Evolutionary conservation across 441 rosid species (phyloP), one percentile per base, ranked within the genome.

Genomic region (Jatropha multifida): DNA sequence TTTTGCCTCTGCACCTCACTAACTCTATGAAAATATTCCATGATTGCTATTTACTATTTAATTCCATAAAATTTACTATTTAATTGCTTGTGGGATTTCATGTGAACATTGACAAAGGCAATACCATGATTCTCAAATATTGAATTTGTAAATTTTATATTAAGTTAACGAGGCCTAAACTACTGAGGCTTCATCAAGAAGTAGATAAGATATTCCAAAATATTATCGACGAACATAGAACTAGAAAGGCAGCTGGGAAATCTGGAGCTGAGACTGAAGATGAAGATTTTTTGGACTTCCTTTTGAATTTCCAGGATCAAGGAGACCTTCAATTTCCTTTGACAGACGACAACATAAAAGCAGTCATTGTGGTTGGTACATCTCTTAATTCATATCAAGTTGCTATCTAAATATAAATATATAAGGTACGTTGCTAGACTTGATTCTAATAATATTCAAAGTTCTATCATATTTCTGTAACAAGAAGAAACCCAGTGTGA

Each of bases 331-430:
- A 75, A 41, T 40, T 79, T 14, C 72, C 72, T 40, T 10, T 79
- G 1, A 71, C 76, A 27, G 27, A 62, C 3, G 71, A 79, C 23
- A 72, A 67, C n/a, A 72, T 76, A 18, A 79, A 72, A 68, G 79
- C 13, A 59, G 44, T 59, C 46, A 60, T 72, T 38, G 5, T 59
- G 41, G 74, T 71, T 13, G 42, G 65, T 42, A 23, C 2, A 48
- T 68, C 13, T 27, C 17, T 60, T 60, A 2, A 10, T 48, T 14
- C 38, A 46, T 23, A 13, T 44, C 54, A 46, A 20, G 32, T 13
- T 66, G 23, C 13, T 8, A 12, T 18, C 5, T 55, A 55, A 55
- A 49, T 51, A 14, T 51, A 51, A 3, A 51, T 51, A 51, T 2
- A 4, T 51, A 48, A 9, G 1, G 11, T 23, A 23, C 23, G 23